Conservation (phyloP, 2,329 filamentous ascomycete species). For the Nigrospora oryzae region DNA sequence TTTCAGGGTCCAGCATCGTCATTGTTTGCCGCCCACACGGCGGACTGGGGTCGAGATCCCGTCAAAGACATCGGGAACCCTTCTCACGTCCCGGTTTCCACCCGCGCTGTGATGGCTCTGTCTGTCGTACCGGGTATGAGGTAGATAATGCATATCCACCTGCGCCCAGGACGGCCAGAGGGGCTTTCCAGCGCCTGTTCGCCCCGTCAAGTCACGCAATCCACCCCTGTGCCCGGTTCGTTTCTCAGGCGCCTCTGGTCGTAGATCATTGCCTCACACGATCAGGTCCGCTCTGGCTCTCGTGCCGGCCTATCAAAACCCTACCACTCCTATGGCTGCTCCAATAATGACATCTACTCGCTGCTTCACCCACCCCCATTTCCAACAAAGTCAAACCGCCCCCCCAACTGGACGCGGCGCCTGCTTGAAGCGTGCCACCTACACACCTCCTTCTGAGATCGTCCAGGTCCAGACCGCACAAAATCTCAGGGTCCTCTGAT, state of each 20-base stretch:
- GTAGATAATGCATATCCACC: too few relatives aligned
- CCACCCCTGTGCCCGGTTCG: conserved; percentile 1
- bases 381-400: background rate
- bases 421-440: background rate
- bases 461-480: background rate
- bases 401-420: too few relatives aligned
- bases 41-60: too few relatives aligned
- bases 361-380: background rate
- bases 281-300: background rate
- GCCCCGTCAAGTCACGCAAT: background rate
- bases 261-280: conserved; percentile 1
- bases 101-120: too few relatives aligned
- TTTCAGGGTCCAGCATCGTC: conserved; percentile 1
- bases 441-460: background rate
- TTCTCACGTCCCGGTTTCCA: too few relatives aligned
- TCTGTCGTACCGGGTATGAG: too few relatives aligned
- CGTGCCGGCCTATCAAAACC: background rate
- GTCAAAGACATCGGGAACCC: too few relatives aligned
- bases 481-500: conserved; percentile 2
- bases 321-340: background rate
- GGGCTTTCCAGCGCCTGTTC: too few relatives aligned
- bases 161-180: too few relatives aligned
- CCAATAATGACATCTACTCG: conserved; percentile 1
- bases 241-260: background rate
- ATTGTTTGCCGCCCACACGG: background rate